Evolutionary conservation across 2,329 filamentous ascomycete species (phyloP).

Genomic region (Verticillium longisporum): DNA sequence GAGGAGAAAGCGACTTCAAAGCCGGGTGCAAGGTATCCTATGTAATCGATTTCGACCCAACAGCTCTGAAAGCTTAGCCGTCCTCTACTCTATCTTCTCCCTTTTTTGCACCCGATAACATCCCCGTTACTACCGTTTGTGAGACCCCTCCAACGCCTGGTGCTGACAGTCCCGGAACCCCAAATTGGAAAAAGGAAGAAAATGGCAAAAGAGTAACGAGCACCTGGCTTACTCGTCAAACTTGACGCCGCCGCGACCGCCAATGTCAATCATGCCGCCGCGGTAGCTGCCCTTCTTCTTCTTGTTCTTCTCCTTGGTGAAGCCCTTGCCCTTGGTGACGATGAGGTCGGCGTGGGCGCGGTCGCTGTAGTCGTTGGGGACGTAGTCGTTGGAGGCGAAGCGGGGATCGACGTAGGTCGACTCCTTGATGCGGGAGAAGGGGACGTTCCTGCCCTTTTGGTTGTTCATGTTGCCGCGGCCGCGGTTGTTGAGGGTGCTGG

Average conservation of each 20-base stretch:
- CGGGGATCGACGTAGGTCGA: conserved; percentile 60
- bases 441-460: conserved; percentile 50
- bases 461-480: conserved; percentile 22
- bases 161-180: background rate
- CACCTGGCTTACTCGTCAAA: conserved; percentile 68
- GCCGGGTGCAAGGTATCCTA: background rate
- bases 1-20: background rate
- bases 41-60: background rate
- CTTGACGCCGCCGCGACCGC: conserved; percentile 79
- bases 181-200: background rate
- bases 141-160: background rate
- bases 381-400: conserved; percentile 73
- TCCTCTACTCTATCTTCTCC: background rate
- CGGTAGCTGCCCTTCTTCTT: conserved; percentile 88
- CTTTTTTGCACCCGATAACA: background rate
- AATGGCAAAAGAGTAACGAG: background rate
- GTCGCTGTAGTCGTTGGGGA: conserved; percentile 81
- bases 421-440: conserved; percentile 71
- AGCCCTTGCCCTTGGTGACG: conserved; percentile 89
- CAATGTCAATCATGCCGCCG: conserved; percentile 80
- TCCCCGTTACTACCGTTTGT: background rate
- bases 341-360: conserved; percentile 82
- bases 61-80: background rate
- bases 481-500: conserved; percentile 28
- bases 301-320: conserved; percentile 99